These are phyloP conservation scores for Fusarium sp. DNA, from an alignment of 2,329 filamentous ascomycete genomes.

Conservation along the genomic window DNA sequence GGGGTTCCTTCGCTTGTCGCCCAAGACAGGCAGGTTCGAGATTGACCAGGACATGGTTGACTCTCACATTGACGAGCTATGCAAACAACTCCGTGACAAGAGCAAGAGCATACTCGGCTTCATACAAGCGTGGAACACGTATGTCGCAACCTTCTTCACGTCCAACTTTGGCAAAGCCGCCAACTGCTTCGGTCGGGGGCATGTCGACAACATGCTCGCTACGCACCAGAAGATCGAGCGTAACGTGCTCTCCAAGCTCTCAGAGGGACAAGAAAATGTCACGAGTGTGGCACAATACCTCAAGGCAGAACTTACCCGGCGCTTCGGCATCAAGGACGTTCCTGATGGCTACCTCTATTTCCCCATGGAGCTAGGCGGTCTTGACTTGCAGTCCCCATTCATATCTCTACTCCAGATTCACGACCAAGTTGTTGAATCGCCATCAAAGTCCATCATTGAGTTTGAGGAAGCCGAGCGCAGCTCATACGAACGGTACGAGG, in stretches of 20 bases:
- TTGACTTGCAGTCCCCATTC: slow-evolving; percentile 60
- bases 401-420: slow-evolving; percentile 56
- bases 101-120: slow-evolving; percentile 61
- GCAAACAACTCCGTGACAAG: slow-evolving; percentile 64
- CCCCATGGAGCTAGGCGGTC: slow-evolving; percentile 58
- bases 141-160: slow-evolving; percentile 62
- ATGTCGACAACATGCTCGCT: slow-evolving; percentile 63
- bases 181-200: slow-evolving; percentile 62
- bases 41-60: slow-evolving; percentile 70
- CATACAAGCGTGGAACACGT: slow-evolving; percentile 64
- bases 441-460: slow-evolving; percentile 47
- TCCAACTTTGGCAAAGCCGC: slow-evolving; percentile 64
- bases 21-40: slow-evolving; percentile 63
- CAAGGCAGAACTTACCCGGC: slow-evolving; percentile 60
- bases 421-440: slow-evolving; percentile 46
- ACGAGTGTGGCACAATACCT: slow-evolving; percentile 66
- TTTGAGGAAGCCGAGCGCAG: slow-evolving; percentile 51
- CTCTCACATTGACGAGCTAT: slow-evolving; percentile 68
- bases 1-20: slow-evolving; percentile 67
- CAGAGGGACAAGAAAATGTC: slow-evolving; percentile 32
- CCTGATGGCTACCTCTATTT: slow-evolving; percentile 61
- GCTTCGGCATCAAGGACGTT: slow-evolving; percentile 60
- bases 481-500: slow-evolving; percentile 50
- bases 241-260: slow-evolving; percentile 56
- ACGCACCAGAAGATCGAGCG: slow-evolving; percentile 62